Evolutionary conservation across 1,284 basidiomycete species (phyloP).

Genomic region (Malassezia sp.): DNA sequence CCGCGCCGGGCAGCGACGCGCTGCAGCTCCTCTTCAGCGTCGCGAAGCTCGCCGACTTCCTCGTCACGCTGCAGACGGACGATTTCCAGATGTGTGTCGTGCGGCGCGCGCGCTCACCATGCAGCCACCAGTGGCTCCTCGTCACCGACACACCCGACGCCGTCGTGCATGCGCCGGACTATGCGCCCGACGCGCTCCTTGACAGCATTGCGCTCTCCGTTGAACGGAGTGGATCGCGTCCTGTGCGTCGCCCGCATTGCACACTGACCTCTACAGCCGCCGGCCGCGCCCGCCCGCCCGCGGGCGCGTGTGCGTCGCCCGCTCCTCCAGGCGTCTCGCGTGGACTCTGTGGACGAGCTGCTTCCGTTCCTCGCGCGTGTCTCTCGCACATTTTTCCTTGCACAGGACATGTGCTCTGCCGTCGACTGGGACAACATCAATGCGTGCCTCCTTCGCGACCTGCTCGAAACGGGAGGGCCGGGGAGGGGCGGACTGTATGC

Average conservation of each 20-base stretch:
- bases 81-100: slow-evolving; percentile 99
- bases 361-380: slow-evolving; percentile 16
- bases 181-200: slow-evolving; percentile 72
- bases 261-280: background rate
- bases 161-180: slow-evolving; percentile 71
- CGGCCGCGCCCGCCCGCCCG: background rate
- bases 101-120: slow-evolving; percentile 56
- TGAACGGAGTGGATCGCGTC: background rate
- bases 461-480: too few species aligned
- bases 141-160: slow-evolving; percentile 95
- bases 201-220: slow-evolving; percentile 49
- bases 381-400: slow-evolving; percentile 11
- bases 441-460: slow-evolving; percentile 20
- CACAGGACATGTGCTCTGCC: background rate
- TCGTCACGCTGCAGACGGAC: slow-evolving; percentile 81
- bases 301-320: background rate
- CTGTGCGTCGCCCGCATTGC: background rate
- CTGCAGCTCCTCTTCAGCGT: slow-evolving; percentile 71
- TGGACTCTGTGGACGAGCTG: slow-evolving; percentile 5
- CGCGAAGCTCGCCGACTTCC: slow-evolving; percentile 82
- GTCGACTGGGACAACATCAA: slow-evolving; percentile 22
- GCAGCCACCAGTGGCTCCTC: slow-evolving; percentile 98
- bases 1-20: slow-evolving; percentile 65
- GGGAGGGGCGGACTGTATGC: too few species aligned
- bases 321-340: slow-evolving; percentile 1